These are phyloP conservation scores for Ceratocystis smalleyi DNA, from an alignment of 2,329 filamentous ascomycete species.

Conservation along the genomic window DNA sequence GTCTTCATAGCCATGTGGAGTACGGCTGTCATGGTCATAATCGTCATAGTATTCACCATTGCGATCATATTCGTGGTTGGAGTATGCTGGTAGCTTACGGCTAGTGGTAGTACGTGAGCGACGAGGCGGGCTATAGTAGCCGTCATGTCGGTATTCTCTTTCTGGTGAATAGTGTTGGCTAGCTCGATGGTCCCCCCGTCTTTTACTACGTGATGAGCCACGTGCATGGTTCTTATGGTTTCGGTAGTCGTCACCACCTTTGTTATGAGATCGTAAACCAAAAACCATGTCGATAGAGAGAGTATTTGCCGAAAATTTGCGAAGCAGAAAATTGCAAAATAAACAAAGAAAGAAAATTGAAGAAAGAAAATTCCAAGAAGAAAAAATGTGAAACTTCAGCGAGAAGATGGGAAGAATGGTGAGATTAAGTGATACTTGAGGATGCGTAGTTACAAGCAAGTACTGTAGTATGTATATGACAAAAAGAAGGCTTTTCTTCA, in stretches of 20 bases:
- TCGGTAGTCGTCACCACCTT: not conserved
- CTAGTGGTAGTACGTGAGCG: conserved; percentile 2
- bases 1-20: not conserved
- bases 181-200: not conserved
- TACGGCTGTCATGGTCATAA: not conserved
- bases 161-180: conserved; percentile 1
- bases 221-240: conserved; percentile 7
- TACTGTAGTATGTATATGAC: too few relatives aligned
- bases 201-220: conserved; percentile 1
- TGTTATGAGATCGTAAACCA: conserved; percentile 10
- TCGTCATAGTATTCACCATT: not conserved
- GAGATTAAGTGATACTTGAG: too few relatives aligned
- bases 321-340: too few relatives aligned
- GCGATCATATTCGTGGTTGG: not conserved
- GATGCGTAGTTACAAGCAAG: too few relatives aligned
- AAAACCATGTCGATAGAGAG: conserved; percentile 8
- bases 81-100: conserved; percentile 6
- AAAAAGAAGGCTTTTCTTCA: too few relatives aligned
- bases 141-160: not conserved
- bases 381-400: too few relatives aligned
- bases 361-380: not conserved
- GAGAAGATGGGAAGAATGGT: too few relatives aligned
- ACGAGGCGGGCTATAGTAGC: conserved; percentile 7
- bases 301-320: too few relatives aligned
- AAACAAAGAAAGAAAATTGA: too few relatives aligned